Evolutionary conservation across 371 early-diverging fungal genomes (phyloP).

Genomic region (Mucor racemosus): DNA sequence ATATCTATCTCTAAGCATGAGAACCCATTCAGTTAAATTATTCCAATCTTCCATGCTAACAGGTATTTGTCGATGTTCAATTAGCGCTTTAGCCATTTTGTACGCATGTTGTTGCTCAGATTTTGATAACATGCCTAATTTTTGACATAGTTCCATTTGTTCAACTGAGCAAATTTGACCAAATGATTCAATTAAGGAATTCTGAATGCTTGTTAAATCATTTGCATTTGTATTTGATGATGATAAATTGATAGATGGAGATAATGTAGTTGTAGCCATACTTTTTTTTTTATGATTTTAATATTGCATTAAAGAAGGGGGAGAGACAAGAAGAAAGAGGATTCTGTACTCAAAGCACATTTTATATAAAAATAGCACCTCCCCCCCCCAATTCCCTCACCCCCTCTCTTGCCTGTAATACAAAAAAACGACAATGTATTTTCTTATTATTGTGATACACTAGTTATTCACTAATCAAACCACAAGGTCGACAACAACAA

Average conservation of each 20-base stretch:
- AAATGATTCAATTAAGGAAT: constrained; percentile 29
- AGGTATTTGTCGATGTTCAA: constrained; percentile 23
- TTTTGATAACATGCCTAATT: constrained; percentile 26
- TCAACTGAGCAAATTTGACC: constrained; percentile 32
- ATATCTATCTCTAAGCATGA: constrained; percentile 33
- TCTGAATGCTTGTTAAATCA: constrained; percentile 19
- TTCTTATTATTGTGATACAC: constrained; percentile 11
- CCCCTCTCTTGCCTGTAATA: background rate
- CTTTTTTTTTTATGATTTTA: background rate
- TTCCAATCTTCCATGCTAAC: constrained; percentile 23
- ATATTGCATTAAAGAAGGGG: background rate
- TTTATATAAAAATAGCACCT: constrained; percentile 6
- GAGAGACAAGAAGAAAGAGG: background rate
- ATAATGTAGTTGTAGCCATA: constrained; percentile 1
- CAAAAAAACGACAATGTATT: constrained; percentile 4
- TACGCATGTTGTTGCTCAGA: constrained; percentile 30
- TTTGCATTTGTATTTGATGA: constrained; percentile 1
- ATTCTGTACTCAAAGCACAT: background rate
- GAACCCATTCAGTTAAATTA: constrained; percentile 30
- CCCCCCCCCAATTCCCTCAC: background rate
- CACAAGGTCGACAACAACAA: constrained; percentile 11
- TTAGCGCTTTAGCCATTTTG: constrained; percentile 29
- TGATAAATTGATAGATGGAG: background rate
- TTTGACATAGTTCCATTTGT: constrained; percentile 35
- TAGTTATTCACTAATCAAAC: constrained; percentile 7